Conservation (phyloP, 2,329 filamentous ascomycete genomes). For the Colletotrichum godetiae region DNA sequence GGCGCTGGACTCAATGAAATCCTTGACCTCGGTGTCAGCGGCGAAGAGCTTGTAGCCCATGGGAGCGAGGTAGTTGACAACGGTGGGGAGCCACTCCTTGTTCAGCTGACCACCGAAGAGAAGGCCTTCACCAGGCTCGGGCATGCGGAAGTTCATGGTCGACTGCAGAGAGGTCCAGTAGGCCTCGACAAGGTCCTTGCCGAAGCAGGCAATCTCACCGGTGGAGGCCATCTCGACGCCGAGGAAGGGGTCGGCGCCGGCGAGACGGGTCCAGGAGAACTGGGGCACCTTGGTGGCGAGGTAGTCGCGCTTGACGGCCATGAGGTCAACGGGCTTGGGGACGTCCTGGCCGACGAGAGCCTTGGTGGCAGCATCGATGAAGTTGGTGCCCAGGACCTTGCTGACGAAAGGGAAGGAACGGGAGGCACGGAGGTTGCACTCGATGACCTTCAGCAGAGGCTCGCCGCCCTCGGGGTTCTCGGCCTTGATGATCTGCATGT, state of each 20-base stretch:
- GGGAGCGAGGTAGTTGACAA: conserved; percentile 88
- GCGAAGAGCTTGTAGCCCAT: conserved; percentile 96
- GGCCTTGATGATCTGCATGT: conserved; percentile 99
- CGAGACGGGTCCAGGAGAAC: conserved; percentile 98
- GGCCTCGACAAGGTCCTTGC: conserved; percentile 93
- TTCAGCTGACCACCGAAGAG: conserved; percentile 88
- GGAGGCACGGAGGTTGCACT: conserved; percentile 97
- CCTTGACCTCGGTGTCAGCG: conserved; percentile 83
- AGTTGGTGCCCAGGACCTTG: conserved; percentile 96
- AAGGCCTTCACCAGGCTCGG: conserved; percentile 93
- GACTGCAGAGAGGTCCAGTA: conserved; percentile 98
- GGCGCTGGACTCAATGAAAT: conserved; percentile 78
- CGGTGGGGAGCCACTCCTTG: conserved; percentile 77
- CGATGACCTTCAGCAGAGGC: conserved; percentile 91
- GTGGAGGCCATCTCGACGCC: conserved; percentile 98
- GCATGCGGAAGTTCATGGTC: conserved; percentile 99
- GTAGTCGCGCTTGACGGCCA: conserved; percentile 90
- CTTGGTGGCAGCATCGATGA: conserved; percentile 95
- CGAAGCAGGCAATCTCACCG: conserved; percentile 99
- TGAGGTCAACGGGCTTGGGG: conserved; percentile 86
- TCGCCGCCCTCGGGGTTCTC: conserved; percentile 79
- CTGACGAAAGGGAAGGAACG: conserved; percentile 98
- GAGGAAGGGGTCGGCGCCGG: conserved; percentile 95
- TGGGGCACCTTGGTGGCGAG: conserved; percentile 97
- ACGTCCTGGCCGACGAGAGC: conserved; percentile 88